Evolutionary conservation across 805 yeast genomes (phyloP), one percentile per base, ranked within the genome.

Genomic region (Barnettozyma sp.): DNA sequence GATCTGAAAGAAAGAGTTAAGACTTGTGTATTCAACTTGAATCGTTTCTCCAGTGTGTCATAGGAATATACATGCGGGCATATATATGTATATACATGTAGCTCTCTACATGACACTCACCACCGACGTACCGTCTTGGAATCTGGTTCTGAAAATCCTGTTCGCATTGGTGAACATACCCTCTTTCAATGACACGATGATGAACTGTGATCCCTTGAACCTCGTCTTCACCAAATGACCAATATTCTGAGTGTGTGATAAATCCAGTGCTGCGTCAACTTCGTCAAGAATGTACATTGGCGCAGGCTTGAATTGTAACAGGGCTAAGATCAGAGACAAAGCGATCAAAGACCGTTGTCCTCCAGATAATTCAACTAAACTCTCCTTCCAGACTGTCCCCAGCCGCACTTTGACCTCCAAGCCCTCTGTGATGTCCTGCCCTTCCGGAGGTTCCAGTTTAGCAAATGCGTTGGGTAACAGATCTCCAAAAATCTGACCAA

Each of bases 121-220:
- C 25, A 86, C 87, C 15, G 96, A 86, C 0, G 96, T 90, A 48
- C 98, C 97, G 48, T 92, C 97, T 55, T 88, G 95, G 60, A 92
- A 90, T 47, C 96, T 69, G 2, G 97, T 87, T 53, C 94, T 74
- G 60, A 87, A 92, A 15, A 92, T 84, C 44, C 95, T 70, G 55
- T 94, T 94, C 7, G 98, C 99, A 60, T 92, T 92, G 8, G 95
- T 82, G 55, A 92, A 92, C 95, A 92, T 86, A 11, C 97, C 98
- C 59, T 92, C 99, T 55, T 92, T 92, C 63, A 92, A 74, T 19
- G 96, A 85, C 16, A 92, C 98, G 33, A 92, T 94, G 45, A 92
- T 90, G 56, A 92, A 92, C 56, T 92, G 99, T 3, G 97, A 83
- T 1, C 95, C 96, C 58, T 84, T 82, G 62, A 92, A 92, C 48